Base-by-base conservation (phyloP, 768 basidiomycete species). In the Podaxis sp. region DNA sequence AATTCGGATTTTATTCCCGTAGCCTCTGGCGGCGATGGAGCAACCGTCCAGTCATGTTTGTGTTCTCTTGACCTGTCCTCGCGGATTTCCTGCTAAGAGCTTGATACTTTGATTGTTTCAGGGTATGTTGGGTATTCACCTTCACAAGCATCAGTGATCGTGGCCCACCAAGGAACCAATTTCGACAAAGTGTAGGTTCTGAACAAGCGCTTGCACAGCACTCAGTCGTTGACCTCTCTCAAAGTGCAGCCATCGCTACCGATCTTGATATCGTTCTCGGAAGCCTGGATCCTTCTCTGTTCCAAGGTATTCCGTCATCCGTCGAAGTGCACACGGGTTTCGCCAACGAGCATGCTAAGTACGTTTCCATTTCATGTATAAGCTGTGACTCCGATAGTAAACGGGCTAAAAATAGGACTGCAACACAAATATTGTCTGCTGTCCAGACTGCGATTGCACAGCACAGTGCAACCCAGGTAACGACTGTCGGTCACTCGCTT, bases 21-120 rank as follows among this genome's bases (percentile, higher is more conserved):
- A 5, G 81, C 78, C 16, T 77, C 82, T 7, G 82, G 84, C 0
- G 82, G 82, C 3, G 76, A 83, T 57, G 82, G 80, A 1, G 52
- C 55, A 21, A 57, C 60, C 5, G 64, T 73, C 9, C 80, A 82
- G 65, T 81, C 71, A 59, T 85, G 83, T 78, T 75, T 35, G 52
- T 58, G 14, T 4, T 46, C 9, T 23, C 35, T 16, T 21, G 36
- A 14, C 16, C 5, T 40, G 21, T 10, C 32, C 32, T 32, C 14
- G 7, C 3, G 18, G 13, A 4, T 23, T 13, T 25, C 4, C 42
- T 5, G 5, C 37, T 55, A 18, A 54, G 1, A 13, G 42, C 18
- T 47, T 13, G 23, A 37, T 23, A 18, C 18, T 5, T 7, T 44
- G 42, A 32, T 32, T 9, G 4, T 5, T 52, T 18, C 14, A 61